A percentile compares a stretch with the other conserved stretches of the same genome.
Evolutionary conservation across 108 stramenopile species (phyloP).

Genomic region (Nannochloropsis granulata): DNA sequence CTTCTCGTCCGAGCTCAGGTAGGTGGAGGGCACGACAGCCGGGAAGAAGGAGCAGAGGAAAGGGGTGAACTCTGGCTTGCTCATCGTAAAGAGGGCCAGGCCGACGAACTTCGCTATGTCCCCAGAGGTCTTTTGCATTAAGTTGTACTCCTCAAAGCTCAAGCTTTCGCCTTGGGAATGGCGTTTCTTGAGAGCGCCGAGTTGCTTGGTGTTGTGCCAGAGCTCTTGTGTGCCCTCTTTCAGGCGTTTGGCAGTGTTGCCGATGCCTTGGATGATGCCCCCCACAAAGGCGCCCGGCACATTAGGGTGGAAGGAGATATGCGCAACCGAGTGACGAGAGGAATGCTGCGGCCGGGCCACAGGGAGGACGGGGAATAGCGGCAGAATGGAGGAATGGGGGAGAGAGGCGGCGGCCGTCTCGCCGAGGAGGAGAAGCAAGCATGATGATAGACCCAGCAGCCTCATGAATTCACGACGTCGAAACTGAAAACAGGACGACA

Average conservation of each 20-base stretch:
- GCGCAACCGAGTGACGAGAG: background rate
- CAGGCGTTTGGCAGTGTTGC: background rate
- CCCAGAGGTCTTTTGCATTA: background rate
- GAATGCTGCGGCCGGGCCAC: background rate
- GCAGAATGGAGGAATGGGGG: background rate
- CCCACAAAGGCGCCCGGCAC: background rate
- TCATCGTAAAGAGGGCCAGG: background rate
- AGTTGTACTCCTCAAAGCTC: background rate
- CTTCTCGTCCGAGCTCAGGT: background rate
- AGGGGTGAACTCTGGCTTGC: background rate
- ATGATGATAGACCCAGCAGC: too few species aligned
- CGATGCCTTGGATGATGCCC: background rate
- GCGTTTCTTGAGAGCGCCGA: background rate
- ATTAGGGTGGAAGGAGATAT: too few species aligned
- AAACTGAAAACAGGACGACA: too few species aligned
- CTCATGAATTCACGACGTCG: too few species aligned
- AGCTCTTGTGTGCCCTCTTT: background rate
- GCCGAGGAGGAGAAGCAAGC: background rate
- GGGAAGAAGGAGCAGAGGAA: background rate
- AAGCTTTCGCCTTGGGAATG: background rate
- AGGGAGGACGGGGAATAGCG: background rate
- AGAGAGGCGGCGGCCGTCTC: background rate
- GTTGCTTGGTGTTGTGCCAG: background rate
- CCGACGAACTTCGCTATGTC: background rate
- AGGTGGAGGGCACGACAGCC: background rate